Evolutionary conservation across 2,329 filamentous ascomycete species (phyloP), one percentile per base, ranked within the genome.

Genomic region (Thelonectria rubi): DNA sequence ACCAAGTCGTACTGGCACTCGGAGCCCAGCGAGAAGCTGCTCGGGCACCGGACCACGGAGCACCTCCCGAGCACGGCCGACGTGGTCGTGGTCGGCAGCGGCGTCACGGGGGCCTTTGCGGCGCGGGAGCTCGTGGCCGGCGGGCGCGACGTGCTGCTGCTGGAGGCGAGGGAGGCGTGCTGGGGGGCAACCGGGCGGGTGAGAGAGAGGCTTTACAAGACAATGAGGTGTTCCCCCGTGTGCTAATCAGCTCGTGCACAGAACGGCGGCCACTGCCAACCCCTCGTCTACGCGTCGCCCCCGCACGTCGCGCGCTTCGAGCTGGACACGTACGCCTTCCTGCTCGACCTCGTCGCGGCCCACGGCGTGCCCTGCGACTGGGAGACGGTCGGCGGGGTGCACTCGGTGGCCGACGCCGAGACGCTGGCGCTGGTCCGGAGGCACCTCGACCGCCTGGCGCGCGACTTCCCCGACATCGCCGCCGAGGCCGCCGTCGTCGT

Each of bases 151-250:
- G 84, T 93, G 8, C 81, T 94, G 6, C 84, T 94, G 80, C 81
- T 94, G 5, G 91, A 94, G 77, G 91, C 91, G 14, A 82, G 91
- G 69, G 91, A 94, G 79, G 90, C 88, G 4, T 94, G 91, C 72
- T 93, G 86, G 86, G 91, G 91, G 17, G 91, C 91, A n/a, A 94
- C 91, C 1, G 91, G 91, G n/a, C 79, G 91, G 72, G 89, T 91
- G 72, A 81, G 87, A n/a, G n/a, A n/a, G n/a, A n/a, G n/a, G n/a
- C n/a, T n/a, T n/a, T n/a, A n/a, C n/a, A n/a, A n/a, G n/a, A n/a
- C n/a, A n/a, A n/a, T n/a, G n/a, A n/a, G n/a, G n/a, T n/a, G n/a
- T n/a, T n/a, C n/a, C n/a, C n/a, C n/a, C n/a, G n/a, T n/a, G n/a
- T n/a, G n/a, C n/a, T n/a, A n/a, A n/a, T n/a, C n/a, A n/a, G n/a